These are phyloP conservation scores for Blastobotrys americana DNA, from an alignment of 805 yeast genomes.

Conservation along the genomic window DNA sequence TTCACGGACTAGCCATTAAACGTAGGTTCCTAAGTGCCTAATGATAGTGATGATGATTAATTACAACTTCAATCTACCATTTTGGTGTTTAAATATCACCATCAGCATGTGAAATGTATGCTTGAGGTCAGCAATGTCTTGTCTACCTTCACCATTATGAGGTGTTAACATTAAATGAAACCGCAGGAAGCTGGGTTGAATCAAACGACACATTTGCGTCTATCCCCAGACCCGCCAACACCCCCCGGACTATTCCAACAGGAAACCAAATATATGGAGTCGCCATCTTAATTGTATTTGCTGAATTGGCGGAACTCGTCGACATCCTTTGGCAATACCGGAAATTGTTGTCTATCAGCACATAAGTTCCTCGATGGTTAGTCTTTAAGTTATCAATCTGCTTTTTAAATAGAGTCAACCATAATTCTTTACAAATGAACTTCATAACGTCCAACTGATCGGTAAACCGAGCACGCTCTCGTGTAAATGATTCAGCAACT, in stretches of 20 bases:
- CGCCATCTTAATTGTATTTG: slow-evolving; percentile 29
- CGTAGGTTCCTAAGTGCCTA: neutral
- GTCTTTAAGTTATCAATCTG: slow-evolving; percentile 91
- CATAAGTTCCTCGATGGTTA: slow-evolving; percentile 81
- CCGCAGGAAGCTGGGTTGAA: slow-evolving; percentile 52
- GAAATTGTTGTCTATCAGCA: slow-evolving; percentile 63
- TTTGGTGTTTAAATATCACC: too few relatives aligned
- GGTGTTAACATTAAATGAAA: slow-evolving; percentile 68
- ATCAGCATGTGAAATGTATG: too few relatives aligned
- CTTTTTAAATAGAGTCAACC: slow-evolving; percentile 73
- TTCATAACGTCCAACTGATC: slow-evolving; percentile 81
- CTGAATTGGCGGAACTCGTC: slow-evolving; percentile 26
- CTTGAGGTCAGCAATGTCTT: too few relatives aligned
- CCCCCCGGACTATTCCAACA: slow-evolving; percentile 69
- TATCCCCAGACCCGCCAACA: slow-evolving; percentile 60
- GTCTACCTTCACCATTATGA: too few relatives aligned
- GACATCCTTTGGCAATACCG: slow-evolving; percentile 46
- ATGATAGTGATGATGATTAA: neutral
- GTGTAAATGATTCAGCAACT: slow-evolving; percentile 40
- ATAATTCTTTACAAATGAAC: slow-evolving; percentile 84
- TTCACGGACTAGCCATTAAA: neutral
- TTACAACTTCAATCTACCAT: neutral
- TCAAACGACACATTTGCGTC: slow-evolving; percentile 62
- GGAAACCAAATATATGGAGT: slow-evolving; percentile 59
- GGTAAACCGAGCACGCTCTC: slow-evolving; percentile 40